Conservation (phyloP, 805 yeast species). For the Yamadazyma tumulicola region DNA sequence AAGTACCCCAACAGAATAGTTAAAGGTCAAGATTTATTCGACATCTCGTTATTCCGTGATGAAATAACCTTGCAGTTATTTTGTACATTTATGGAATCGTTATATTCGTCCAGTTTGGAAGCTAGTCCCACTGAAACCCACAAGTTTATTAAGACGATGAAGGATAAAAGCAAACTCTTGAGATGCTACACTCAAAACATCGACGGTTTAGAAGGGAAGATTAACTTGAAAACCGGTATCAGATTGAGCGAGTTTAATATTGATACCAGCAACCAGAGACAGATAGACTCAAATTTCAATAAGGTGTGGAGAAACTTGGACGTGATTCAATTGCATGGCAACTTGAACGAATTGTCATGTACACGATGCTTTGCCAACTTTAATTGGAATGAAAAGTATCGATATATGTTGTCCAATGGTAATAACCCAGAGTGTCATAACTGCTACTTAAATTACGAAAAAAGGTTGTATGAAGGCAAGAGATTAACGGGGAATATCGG, state of each 20-base stretch:
- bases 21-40: slow-evolving; percentile 89
- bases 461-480: slow-evolving; percentile 66
- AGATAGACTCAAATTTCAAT: slow-evolving; percentile 16
- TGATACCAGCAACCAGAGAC: slow-evolving; percentile 14
- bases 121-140: slow-evolving; percentile 88
- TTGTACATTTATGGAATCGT: slow-evolving; percentile 82
- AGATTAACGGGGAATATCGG: slow-evolving; percentile 72
- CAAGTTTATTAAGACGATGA: slow-evolving; percentile 59
- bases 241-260: slow-evolving; percentile 27
- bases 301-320: slow-evolving; percentile 61
- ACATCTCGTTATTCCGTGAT: slow-evolving; percentile 73
- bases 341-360: slow-evolving; percentile 72
- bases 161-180: slow-evolving; percentile 61
- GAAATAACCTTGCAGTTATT: slow-evolving; percentile 66
- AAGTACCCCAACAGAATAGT: slow-evolving; percentile 60
- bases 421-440: slow-evolving; percentile 72
- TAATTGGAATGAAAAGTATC: slow-evolving; percentile 59
- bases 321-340: slow-evolving; percentile 91
- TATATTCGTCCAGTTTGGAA: slow-evolving; percentile 56
- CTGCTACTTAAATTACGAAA: slow-evolving; percentile 56
- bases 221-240: slow-evolving; percentile 61
- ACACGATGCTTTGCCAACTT: slow-evolving; percentile 59
- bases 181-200: slow-evolving; percentile 94
- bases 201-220: slow-evolving; percentile 74
- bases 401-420: slow-evolving; percentile 52